phyloP scores from a whole-genome alignment of 352 stramenopile species.

The Globisporangium nodosum region DNA sequence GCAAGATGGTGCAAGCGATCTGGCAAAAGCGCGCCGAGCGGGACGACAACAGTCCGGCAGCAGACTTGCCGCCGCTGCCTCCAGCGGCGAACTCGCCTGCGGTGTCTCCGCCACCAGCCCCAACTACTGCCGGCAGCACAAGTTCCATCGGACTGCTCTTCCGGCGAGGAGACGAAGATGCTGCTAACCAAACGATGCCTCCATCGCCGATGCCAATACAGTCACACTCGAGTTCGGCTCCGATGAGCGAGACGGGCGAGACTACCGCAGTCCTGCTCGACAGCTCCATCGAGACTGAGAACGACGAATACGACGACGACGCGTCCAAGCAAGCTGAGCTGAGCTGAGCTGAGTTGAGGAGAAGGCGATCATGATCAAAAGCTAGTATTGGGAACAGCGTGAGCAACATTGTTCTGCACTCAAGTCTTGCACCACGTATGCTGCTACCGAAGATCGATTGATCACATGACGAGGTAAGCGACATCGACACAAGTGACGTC shows the following conservation, averaged over 20 bases:
- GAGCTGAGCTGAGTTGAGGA: too few species aligned
- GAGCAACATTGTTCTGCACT: neutral
- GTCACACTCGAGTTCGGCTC: too few species aligned
- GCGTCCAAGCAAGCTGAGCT: too few species aligned
- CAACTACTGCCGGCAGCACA: neutral
- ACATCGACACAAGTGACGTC: constrained; percentile 16
- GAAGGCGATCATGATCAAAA: too few species aligned
- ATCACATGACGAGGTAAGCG: neutral
- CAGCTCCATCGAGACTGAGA: too few species aligned
- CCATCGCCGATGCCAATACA: neutral
- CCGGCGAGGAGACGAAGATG: neutral
- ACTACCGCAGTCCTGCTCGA: too few species aligned
- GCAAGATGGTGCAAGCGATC: constrained; percentile 54
- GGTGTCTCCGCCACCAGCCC: neutral
- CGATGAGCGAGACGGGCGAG: too few species aligned
- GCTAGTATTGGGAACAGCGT: neutral
- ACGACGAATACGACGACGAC: too few species aligned
- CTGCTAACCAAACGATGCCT: neutral
- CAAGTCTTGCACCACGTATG: neutral
- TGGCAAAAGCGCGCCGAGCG: constrained; percentile 54
- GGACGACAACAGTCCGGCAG: constrained; percentile 14
- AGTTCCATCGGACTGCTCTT: neutral
- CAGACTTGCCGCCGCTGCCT: constrained; percentile 2
- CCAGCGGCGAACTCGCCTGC: neutral
- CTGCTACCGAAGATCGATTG: too few species aligned